phyloP scores from a whole-genome alignment of 257 asterid species.

The Lycium barbarum region DNA sequence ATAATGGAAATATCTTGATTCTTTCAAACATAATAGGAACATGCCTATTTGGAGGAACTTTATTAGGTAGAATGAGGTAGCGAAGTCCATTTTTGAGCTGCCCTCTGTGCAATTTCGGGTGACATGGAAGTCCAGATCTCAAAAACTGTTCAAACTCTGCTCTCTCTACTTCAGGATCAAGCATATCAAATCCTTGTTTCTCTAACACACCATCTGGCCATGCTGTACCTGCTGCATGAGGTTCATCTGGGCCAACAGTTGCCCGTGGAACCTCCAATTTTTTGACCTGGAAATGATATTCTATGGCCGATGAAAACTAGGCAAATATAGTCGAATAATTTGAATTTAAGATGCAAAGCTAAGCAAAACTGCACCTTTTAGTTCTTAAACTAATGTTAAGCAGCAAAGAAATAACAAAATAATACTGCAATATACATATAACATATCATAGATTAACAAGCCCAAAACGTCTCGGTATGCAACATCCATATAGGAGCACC shows the following conservation, averaged over 20 bases:
- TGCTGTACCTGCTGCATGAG: conserved; percentile 96
- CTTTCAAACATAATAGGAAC: conserved; percentile 25
- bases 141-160: conserved; percentile 70
- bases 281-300: conserved; percentile 45
- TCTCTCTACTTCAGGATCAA: conserved; percentile 69
- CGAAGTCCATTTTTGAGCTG: conserved; percentile 95
- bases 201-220: conserved; percentile 91
- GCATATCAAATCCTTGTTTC: conserved; percentile 63
- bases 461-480: neutral
- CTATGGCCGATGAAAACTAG: conserved; percentile 25
- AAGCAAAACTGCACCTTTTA: neutral
- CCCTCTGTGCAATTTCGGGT: conserved; percentile 93
- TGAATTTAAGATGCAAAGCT: neutral
- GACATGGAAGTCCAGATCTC: conserved; percentile 77
- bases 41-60: conserved; percentile 97
- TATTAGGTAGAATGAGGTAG: conserved; percentile 92
- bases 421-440: neutral
- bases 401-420: neutral
- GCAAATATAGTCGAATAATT: conserved; percentile 21
- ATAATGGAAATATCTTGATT: neutral
- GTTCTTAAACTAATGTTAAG: neutral
- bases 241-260: conserved; percentile 97
- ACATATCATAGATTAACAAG: neutral
- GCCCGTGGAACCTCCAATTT: conserved; percentile 62
- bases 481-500: conserved; percentile 13